These are phyloP conservation scores for Bassia scoparia DNA, from an alignment of 148 eudicot species.

Conservation along the genomic window DNA sequence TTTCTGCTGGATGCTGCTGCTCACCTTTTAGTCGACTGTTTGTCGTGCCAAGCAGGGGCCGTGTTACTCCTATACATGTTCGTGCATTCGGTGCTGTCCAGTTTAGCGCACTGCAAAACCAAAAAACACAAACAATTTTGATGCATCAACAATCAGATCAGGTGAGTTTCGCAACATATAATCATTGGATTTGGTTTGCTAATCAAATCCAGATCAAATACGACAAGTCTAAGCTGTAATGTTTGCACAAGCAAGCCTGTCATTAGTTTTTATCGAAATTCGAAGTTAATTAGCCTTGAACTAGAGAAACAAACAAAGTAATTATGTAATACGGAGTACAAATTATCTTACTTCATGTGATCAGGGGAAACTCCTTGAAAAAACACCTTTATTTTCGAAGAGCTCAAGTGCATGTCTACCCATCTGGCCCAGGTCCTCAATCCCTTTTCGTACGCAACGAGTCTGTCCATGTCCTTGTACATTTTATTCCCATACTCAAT, in stretches of 20 bases:
- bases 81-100: slow-evolving; percentile 31
- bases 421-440: slow-evolving; percentile 72
- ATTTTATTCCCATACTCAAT: slow-evolving; percentile 33
- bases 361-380: slow-evolving; percentile 70
- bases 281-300: no score
- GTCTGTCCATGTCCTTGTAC: slow-evolving; percentile 52
- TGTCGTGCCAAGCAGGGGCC: slow-evolving; percentile 28
- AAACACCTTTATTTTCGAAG: slow-evolving; percentile 43
- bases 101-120: slow-evolving; percentile 17
- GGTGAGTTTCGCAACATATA: no score
- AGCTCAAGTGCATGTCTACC: slow-evolving; percentile 47
- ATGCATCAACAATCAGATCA: no score
- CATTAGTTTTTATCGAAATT: no score
- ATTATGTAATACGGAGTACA: not conserved
- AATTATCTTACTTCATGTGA: slow-evolving; percentile 49
- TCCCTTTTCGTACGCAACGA: slow-evolving; percentile 55
- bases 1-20: slow-evolving; percentile 26
- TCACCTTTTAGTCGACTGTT: slow-evolving; percentile 8
- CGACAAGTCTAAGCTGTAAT: no score
- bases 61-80: slow-evolving; percentile 34
- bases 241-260: no score
- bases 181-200: no score
- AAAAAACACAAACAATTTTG: not conserved
- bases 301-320: not conserved
- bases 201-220: no score